These are phyloP conservation scores for Fusarium sarcochroum DNA, from an alignment of 2,329 filamentous ascomycete genomes.

Conservation along the genomic window DNA sequence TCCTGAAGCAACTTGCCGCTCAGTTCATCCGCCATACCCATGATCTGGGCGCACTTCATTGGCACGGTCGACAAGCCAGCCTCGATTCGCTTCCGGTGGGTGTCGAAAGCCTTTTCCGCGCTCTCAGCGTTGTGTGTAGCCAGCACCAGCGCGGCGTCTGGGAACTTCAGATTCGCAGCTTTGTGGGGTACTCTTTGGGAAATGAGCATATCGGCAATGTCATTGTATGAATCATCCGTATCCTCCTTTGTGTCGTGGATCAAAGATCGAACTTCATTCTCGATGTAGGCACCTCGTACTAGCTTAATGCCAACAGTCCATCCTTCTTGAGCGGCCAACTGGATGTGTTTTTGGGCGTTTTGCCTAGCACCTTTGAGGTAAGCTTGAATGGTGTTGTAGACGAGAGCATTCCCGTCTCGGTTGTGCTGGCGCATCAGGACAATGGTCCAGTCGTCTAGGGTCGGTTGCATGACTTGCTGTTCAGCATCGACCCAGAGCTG, in stretches of 20 bases:
- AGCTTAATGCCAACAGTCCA: conserved; percentile 69
- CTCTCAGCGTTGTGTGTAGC: conserved; percentile 66
- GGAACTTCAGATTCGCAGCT: conserved; percentile 52
- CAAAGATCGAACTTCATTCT: conserved; percentile 61
- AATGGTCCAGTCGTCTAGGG: conserved; percentile 52
- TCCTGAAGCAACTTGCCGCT: conserved; percentile 63
- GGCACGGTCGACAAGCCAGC: conserved; percentile 48
- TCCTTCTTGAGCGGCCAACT: conserved; percentile 59
- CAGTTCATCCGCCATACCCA: conserved; percentile 72
- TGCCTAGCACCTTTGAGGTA: conserved; percentile 65
- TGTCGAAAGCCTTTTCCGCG: conserved; percentile 58
- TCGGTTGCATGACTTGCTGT: conserved; percentile 59
- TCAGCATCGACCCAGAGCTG: conserved; percentile 63
- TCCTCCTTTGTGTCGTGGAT: conserved; percentile 67
- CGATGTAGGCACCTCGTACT: conserved; percentile 69
- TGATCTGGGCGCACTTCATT: conserved; percentile 66
- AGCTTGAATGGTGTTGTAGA: conserved; percentile 69
- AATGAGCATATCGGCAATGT: conserved; percentile 62
- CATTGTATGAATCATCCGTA: conserved; percentile 66
- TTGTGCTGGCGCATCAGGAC: conserved; percentile 58
- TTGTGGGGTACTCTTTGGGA: conserved; percentile 49
- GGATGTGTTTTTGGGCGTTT: conserved; percentile 62
- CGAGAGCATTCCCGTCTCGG: conserved; percentile 48
- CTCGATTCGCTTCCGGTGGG: conserved; percentile 58
- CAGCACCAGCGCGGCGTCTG: conserved; percentile 63